Percentiles rank a stretch among this genome's conserved stretches.
Evolutionary conservation across 2,329 filamentous ascomycete genomes (phyloP).

Genomic region (Sporothrix pseudoabietina): DNA sequence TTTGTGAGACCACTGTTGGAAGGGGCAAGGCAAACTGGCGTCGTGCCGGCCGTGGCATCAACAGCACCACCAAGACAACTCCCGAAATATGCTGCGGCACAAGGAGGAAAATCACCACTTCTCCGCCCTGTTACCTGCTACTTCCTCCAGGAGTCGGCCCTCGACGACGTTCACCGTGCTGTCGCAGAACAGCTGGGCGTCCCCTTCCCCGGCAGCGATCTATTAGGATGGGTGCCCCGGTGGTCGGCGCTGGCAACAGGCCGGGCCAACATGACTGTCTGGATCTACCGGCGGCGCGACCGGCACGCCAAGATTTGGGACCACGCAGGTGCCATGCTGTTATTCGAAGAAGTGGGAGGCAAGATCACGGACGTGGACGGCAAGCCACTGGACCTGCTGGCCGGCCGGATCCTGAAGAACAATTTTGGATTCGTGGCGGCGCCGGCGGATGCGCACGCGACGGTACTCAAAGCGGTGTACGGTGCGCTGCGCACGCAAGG

Average conservation of each 20-base stretch:
- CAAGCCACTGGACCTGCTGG: slow-evolving; percentile 52
- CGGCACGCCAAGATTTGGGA: slow-evolving; percentile 61
- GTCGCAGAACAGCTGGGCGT: slow-evolving; percentile 49
- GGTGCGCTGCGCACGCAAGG: slow-evolving; percentile 32
- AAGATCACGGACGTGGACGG: slow-evolving; percentile 58
- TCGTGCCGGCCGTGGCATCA: slow-evolving; percentile 40
- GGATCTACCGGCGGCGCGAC: slow-evolving; percentile 56
- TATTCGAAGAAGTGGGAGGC: slow-evolving; percentile 61
- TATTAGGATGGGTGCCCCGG: slow-evolving; percentile 60
- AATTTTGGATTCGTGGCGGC: slow-evolving; percentile 63
- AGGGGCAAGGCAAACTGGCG: not conserved
- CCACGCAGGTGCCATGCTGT: slow-evolving; percentile 61
- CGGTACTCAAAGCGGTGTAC: slow-evolving; percentile 45
- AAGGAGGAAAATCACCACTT: not conserved
- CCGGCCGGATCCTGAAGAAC: slow-evolving; percentile 51
- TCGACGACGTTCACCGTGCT: slow-evolving; percentile 51
- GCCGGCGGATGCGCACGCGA: slow-evolving; percentile 47
- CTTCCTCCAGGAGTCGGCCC: slow-evolving; percentile 51
- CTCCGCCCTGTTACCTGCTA: slow-evolving; percentile 53
- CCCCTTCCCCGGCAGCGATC: slow-evolving; percentile 52
- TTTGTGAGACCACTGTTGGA: slow-evolving; percentile 48
- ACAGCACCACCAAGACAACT: slow-evolving; percentile 38
- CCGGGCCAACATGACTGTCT: slow-evolving; percentile 56
- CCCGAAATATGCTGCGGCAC: slow-evolving; percentile 14
- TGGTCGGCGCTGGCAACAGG: slow-evolving; percentile 58